Base-by-base conservation (phyloP, 2,329 filamentous ascomycete species). In the Chaetoscypha palmicola region DNA sequence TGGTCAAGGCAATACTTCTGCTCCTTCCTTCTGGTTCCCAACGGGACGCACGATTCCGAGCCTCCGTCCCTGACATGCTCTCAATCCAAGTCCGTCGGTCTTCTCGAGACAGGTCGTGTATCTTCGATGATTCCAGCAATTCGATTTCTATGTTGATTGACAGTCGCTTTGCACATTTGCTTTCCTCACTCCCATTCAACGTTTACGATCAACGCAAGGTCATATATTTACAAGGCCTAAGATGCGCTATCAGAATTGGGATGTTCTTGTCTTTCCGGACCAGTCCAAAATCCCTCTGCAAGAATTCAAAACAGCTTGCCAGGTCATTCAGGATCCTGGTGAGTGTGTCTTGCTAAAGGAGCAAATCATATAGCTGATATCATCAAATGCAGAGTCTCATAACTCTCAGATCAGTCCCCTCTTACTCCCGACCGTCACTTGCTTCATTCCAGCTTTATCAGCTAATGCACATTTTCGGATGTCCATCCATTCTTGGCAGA, bases 241-340 rank as follows among this genome's bases (percentile, higher is more conserved):
- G 34, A 94, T 94, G 88, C 81, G 87, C 47, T 94, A 84, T 71
- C 77, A 87, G 55, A 80, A 87, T 58, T 94, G 87, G 88, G 88
- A 94, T 58, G 76, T 92, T 43, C 76, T 94, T 33, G 70, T 94
- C 49, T 94, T 94, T 61, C 82, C 86, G 0, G 68, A 69, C 12
- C 65, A 64, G 49, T 79, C 73, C 55, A 81, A 79, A 55, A 67
- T 83, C 10, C 88, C 88, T 1, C 65, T 90, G 43, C 85, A 86
- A 63, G 88, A 94, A 64, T 94, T 92, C 71, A 82, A 80, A 59
- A 86, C 86, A 5, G 73, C 77, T 48, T 94, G 86, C 62, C 83
- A 84, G 61, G 78, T 83, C 23, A 74, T 81, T 26, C 66, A 66
- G 45, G 74, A 77, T 49, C 62, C 60, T 51, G 66, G 68, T 67